Conservation (phyloP, 2,329 filamentous ascomycete genomes). For the Diaporthe sp. region DNA sequence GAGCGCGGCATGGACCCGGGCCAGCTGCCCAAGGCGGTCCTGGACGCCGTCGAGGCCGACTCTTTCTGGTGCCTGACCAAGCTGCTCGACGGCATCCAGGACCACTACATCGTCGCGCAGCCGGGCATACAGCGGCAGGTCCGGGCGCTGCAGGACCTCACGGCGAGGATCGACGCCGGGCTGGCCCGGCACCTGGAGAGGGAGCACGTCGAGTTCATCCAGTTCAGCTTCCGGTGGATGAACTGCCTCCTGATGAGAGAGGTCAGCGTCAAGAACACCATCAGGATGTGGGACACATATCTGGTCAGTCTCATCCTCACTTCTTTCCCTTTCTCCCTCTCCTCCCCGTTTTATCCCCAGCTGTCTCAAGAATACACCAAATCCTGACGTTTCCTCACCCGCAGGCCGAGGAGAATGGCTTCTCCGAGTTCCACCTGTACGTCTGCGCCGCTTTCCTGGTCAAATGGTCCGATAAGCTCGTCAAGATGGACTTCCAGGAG, state of each 20-base stretch:
- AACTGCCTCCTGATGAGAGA: slow-evolving; percentile 99
- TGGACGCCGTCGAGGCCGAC: slow-evolving; percentile 97
- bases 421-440: slow-evolving; percentile 98
- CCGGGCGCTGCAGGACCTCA: slow-evolving; percentile 87
- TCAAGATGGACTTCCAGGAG: slow-evolving; percentile 98
- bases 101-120: slow-evolving; percentile 98
- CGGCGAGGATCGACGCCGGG: slow-evolving; percentile 86
- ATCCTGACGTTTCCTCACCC: no score
- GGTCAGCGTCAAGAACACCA: slow-evolving; percentile 95
- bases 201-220: slow-evolving; percentile 97
- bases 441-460: slow-evolving; percentile 98
- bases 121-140: slow-evolving; percentile 97
- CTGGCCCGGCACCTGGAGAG: slow-evolving; percentile 90
- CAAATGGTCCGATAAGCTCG: slow-evolving; percentile 95
- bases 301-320: slow-evolving; percentile 72
- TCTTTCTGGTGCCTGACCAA: slow-evolving; percentile 99
- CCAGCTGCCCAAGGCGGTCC: slow-evolving; percentile 88
- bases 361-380: no score
- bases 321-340: no score
- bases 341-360: no score
- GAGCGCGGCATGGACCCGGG: slow-evolving; percentile 97
- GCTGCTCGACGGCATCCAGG: slow-evolving; percentile 97
- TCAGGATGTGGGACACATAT: slow-evolving; percentile 99
- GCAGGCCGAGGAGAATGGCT: slow-evolving; percentile 97
- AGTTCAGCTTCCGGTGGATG: slow-evolving; percentile 99